These are phyloP conservation scores for Diaporthe sp. DNA, from an alignment of 2,329 filamentous ascomycete species.

Conservation along the genomic window DNA sequence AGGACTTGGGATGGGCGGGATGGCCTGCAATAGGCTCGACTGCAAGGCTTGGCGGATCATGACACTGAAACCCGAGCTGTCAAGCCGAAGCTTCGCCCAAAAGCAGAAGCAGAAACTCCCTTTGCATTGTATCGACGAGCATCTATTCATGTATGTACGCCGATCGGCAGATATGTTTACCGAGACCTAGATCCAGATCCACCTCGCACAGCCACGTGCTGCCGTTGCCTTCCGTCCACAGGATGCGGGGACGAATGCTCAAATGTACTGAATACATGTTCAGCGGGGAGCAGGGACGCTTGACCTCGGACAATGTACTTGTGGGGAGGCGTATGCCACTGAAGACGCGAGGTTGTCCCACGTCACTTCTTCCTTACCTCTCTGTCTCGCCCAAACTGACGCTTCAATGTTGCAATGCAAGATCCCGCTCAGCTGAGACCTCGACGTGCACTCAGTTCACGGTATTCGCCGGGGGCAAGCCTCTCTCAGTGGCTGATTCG, in stretches of 20 bases:
- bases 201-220: slow-evolving; percentile 12
- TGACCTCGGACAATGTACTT: background rate
- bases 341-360: background rate
- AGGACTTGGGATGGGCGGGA: slow-evolving; percentile 14
- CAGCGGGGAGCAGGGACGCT: background rate
- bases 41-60: background rate
- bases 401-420: background rate
- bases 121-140: background rate
- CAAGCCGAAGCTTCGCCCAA: slow-evolving; percentile 8
- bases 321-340: background rate
- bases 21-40: slow-evolving; percentile 14
- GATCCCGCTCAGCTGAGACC: background rate
- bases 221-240: background rate
- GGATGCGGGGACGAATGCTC: background rate
- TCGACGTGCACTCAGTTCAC: background rate
- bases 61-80: slow-evolving; percentile 5
- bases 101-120: background rate
- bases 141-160: background rate
- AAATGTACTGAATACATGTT: background rate
- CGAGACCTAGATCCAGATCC: background rate
- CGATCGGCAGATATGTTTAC: slow-evolving; percentile 18
- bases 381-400: no score
- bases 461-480: no score
- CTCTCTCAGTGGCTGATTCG: background rate
- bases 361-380: background rate